Evolutionary conservation across 805 yeast genomes (phyloP).

Genomic region (Maudiozyma serrabonitensis): DNA sequence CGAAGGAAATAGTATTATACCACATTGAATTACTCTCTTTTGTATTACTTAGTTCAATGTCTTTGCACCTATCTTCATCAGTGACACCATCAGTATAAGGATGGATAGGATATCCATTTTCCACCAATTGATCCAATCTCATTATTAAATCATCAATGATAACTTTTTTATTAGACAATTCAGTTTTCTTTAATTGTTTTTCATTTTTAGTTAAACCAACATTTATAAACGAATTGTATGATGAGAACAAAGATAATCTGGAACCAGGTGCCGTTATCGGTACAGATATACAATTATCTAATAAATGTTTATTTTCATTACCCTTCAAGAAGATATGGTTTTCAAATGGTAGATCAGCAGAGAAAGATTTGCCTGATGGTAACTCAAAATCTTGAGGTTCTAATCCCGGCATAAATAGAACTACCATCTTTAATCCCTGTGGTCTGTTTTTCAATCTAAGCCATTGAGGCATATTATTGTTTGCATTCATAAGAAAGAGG

Average conservation of each 20-base stretch:
- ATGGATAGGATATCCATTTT: constrained; percentile 55
- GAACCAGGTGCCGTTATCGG: constrained; percentile 62
- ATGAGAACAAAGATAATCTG: constrained; percentile 43
- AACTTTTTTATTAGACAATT: constrained; percentile 27
- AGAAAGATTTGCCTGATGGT: constrained; percentile 11
- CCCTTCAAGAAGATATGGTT: constrained; percentile 4
- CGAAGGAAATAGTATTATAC: constrained; percentile 44
- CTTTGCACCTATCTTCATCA: constrained; percentile 1
- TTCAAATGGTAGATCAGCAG: constrained; percentile 2
- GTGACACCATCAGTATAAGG: constrained; percentile 22
- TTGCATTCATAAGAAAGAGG: constrained; percentile 34
- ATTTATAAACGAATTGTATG: constrained; percentile 44
- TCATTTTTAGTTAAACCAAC: constrained; percentile 52
- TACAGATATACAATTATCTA: constrained; percentile 21
- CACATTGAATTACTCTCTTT: constrained; percentile 27
- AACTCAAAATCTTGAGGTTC: constrained; percentile 33
- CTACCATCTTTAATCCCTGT: constrained; percentile 44
- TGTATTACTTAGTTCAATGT: neutral
- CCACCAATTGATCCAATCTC: constrained; percentile 38
- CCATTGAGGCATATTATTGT: constrained; percentile 39
- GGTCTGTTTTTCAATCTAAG: constrained; percentile 38
- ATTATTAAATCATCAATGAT: constrained; percentile 46
- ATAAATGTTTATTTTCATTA: constrained; percentile 4
- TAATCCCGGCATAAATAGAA: constrained; percentile 60
- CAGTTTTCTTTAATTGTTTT: constrained; percentile 31